phyloP scores from a whole-genome alignment of 2,329 filamentous ascomycete genomes.

The Venturia nashicola region DNA sequence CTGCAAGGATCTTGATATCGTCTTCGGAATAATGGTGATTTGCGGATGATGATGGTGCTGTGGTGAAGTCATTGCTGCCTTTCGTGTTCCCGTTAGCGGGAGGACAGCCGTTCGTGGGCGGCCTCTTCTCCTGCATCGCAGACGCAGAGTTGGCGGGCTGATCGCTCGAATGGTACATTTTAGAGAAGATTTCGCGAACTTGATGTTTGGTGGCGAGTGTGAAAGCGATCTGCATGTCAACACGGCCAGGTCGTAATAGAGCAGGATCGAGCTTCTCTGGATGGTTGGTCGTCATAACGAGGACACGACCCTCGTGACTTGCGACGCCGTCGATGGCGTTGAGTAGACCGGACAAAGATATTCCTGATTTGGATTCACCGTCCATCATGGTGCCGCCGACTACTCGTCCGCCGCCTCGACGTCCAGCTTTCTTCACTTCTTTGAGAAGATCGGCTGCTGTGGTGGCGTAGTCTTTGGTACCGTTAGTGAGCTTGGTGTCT shows the following conservation, averaged over 20 bases:
- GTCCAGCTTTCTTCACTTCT: slow-evolving; percentile 13
- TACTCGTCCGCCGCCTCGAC: slow-evolving; percentile 17
- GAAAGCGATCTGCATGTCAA: slow-evolving; percentile 56
- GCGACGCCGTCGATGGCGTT: slow-evolving; percentile 78
- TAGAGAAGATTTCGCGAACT: slow-evolving; percentile 29
- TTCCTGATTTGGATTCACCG: slow-evolving; percentile 28
- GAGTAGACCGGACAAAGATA: slow-evolving; percentile 66
- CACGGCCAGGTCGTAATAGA: slow-evolving; percentile 59
- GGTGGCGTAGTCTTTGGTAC: slow-evolving; percentile 12
- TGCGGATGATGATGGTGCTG: no score
- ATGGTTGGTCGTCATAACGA: slow-evolving; percentile 75
- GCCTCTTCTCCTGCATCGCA: neutral
- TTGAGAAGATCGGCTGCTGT: slow-evolving; percentile 13
- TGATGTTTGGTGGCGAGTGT: slow-evolving; percentile 30
- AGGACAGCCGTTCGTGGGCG: neutral
- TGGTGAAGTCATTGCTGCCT: neutral
- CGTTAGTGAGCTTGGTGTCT: slow-evolving; percentile 14
- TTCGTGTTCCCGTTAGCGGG: neutral
- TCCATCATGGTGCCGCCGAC: slow-evolving; percentile 12
- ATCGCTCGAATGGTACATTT: slow-evolving; percentile 23
- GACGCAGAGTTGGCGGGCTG: neutral
- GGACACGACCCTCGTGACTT: slow-evolving; percentile 60
- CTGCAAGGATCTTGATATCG: slow-evolving; percentile 28
- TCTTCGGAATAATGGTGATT: slow-evolving; percentile 8
- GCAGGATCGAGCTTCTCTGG: slow-evolving; percentile 62